Evolutionary conservation across 306 rosid species (phyloP), one percentile per base, ranked within the genome.

Genomic region (Fragaria nilgerrensis): DNA sequence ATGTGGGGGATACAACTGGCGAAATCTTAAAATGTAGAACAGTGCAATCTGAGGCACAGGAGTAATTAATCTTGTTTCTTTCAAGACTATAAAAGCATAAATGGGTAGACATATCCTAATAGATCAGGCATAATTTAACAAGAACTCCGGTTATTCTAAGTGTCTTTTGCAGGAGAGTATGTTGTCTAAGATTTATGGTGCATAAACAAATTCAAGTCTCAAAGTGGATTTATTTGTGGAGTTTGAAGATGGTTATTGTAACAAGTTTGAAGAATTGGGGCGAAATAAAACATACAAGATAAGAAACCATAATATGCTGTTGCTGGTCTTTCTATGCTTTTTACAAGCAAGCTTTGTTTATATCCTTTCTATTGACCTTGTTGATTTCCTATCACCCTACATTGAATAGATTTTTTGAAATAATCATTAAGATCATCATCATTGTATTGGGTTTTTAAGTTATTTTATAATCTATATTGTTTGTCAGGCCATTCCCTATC

Each of bases 401-500:
- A 3, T 23, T 56, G 13, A n/a, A n/a, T n/a, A 64, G n/a, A 71
- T 71, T 2, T 61, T 67, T 34, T 53, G 29, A 44, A 25, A 36
- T 55, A 4, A n/a, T 45, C 43, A 27, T 44, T 55, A n/a, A n/a
- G n/a, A n/a, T n/a, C n/a, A n/a, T n/a, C n/a, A n/a, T n/a, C n/a
- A n/a, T n/a, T n/a, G n/a, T n/a, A n/a, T n/a, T 82, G 27, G 72
- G 52, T 55, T 56, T 56, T 25, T 48, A 29, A 75, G n/a, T 75
- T 47, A n/a, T 49, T n/a, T 7, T 65, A n/a, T n/a, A n/a, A n/a
- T 45, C 13, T 70, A 41, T 52, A 45, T 53, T 39, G 20, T 67
- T 45, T 72, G 12, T 27, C 83, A 88, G 92, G 88, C 32, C n/a
- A n/a, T n/a, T n/a, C n/a, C n/a, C n/a, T n/a, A n/a, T 52, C 65